phyloP scores from a whole-genome alignment of 345 rosid genomes.

The Litchi chinensis region DNA sequence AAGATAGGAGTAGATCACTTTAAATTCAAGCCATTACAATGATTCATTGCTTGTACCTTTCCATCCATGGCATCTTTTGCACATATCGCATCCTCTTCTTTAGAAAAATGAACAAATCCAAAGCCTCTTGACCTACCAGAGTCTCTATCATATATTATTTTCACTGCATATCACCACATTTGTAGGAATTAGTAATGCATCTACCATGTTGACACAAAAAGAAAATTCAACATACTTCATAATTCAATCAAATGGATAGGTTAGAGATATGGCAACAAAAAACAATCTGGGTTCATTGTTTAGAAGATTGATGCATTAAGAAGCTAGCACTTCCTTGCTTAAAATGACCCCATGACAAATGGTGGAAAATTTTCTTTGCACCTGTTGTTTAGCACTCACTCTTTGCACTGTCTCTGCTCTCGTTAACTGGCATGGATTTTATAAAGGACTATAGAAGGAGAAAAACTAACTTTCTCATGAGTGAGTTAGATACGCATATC shows the following conservation, averaged over 20 bases:
- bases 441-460: neutral
- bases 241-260: neutral
- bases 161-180: conserved; percentile 47
- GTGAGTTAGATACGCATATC: too few species aligned
- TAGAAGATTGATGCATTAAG: neutral
- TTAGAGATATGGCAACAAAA: neutral
- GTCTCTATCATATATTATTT: conserved; percentile 68
- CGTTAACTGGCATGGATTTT: too few species aligned
- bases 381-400: too few species aligned
- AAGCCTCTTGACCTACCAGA: conserved; percentile 90
- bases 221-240: neutral
- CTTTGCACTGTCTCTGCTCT: too few species aligned
- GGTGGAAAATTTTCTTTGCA: neutral
- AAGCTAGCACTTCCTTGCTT: neutral
- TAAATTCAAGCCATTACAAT: conserved; percentile 8
- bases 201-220: neutral
- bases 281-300: neutral
- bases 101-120: conserved; percentile 77
- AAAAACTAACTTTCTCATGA: neutral
- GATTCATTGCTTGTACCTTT: conserved; percentile 43
- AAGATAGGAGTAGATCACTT: neutral
- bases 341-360: neutral
- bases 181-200: neutral
- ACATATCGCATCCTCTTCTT: conserved; percentile 52
- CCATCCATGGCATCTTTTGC: conserved; percentile 98